Evolutionary conservation across 2,329 filamentous ascomycete species (phyloP), one percentile per base, ranked within the genome.

Genomic region (Diaporthe citrichinensis): DNA sequence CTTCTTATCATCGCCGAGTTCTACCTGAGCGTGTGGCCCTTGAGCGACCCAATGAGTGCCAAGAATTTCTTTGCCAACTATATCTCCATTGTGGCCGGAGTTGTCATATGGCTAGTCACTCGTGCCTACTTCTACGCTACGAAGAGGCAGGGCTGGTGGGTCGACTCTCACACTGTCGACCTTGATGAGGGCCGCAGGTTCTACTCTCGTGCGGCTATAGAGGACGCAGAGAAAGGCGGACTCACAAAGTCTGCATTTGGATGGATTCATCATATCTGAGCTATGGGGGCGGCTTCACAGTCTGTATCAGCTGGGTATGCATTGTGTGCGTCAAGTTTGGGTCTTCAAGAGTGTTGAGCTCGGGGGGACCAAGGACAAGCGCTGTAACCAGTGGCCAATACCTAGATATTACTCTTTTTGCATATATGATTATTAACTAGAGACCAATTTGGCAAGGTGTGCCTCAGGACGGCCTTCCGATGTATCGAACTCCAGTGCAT

Each of bases 61-160:
- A 79, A 83, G 76, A 81, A 78, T 65, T 89, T 88, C 83, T 88
- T 88, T 77, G 83, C 86, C 1, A 88, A 83, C 73, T 89, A 86
- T 73, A 80, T 88, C 25, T 86, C 84, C 0, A 83, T 87, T 17
- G 80, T 86, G 1, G 81, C 84, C 0, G 84, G 87, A 51, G 17
- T 88, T 2, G 79, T 85, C 1, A 76, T 87, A 15, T 88, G 84
- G 74, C 65, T 86, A 4, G 84, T 83, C 0, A 84, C 84, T 1
- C 84, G 83, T 69, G 55, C 84, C 59, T 75, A 68, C 15, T 86
- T 84, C 73, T 86, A 85, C 71, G 78, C 84, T 2, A 84, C 83
- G 0, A 79, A 80, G 14, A 80, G 84, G 81, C 71, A 74, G 31
- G 62, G 61, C 17, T 76, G 75, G 75, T 84, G 80, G 83, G 74